Evolutionary conservation across 2,329 filamentous ascomycete genomes (phyloP), one percentile per base, ranked within the genome.

Genomic region (Paraphoma chrysanthemicola): DNA sequence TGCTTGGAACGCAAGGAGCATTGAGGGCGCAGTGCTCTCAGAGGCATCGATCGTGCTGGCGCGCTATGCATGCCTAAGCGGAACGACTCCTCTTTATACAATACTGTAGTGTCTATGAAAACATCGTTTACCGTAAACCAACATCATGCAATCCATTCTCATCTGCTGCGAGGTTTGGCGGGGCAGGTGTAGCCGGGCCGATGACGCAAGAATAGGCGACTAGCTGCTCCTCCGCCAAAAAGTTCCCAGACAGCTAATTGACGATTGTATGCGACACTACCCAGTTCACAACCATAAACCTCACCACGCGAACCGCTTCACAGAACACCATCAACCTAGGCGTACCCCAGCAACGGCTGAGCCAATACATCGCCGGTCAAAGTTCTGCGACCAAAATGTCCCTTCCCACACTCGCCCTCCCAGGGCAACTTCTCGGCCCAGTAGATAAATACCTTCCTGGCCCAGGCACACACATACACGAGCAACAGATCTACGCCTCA

Each of bases 381-480:
- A 23, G 36, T 42, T 8, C 48, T 41, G 12, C 56, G 44, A 28
- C 50, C 49, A 42, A 56, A 48, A 77, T 77, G 74, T 63, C 73
- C n/a, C 64, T 77, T 38, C 74, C 75, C 12, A 60, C 72, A 4
- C 56, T 92, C 66, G 91, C 89, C 52, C 84, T 96, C 46, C 95
- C 95, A 10, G 95, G 95, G 73, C 91, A 95, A 74, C 80, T 88
- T 44, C 86, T 99, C 41, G 93, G 91, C 30, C 79, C 89, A 16
- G 78, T 83, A 16, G 81, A 84, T 53, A 85, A 87, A 64, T 93
- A 90, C 77, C 79, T 84, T 41, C 85, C 92, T 29, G 94, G 94
- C 12, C 82, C 91, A 10, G 95, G 94, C 63, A 97, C 93, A 0
- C 92, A 98, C 77, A 83, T 96, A 63, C 85, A 92, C 78, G 83